Base-by-base conservation (phyloP, 78 protist species). In the Parvularia atlantis region DNA sequence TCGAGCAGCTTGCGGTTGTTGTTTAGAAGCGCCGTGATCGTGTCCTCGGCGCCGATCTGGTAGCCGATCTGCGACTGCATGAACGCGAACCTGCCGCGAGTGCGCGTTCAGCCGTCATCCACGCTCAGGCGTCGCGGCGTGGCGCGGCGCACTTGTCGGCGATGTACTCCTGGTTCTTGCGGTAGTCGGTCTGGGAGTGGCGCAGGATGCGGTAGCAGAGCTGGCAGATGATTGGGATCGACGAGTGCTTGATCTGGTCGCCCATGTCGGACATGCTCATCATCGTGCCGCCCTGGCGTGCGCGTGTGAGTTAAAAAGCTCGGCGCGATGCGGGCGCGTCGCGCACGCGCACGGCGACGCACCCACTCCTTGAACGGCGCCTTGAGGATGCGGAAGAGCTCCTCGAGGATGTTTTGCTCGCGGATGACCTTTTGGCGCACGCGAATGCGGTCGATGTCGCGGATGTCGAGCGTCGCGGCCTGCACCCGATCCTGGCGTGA, bases 21-120 rank as follows among this genome's bases (percentile, higher is more conserved):
- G 80, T 74, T 50, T n/a, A 74, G 66, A 35, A 74, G 57, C 24
- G 58, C 30, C 39, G 80, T 74, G 66, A 74, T 63, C 58, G 71
- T 50, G 40, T 63, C 71, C 72, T 74, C 80, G 35, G 72, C 80
- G 11, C n/a, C 11, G 7, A 74, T 4, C 50, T 39, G 63, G 52
- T 24, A 20, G n/a, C 71, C 70, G 9, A 74, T 74, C 31, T 74
- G 80, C 24, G 26, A 0, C 24, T 74, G 80, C 80, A 74, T 74
- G 4, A 64, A 62, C 11, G 50, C 64, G 17, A 74, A 36, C 52
- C 61, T 14, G 57, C 52, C 19, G 19, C 46, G n/a, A n/a, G n/a
- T n/a, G n/a, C n/a, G n/a, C n/a, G n/a, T n/a, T n/a, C n/a, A n/a
- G n/a, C n/a, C n/a, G n/a, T n/a, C n/a, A n/a, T n/a, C n/a, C n/a